phyloP scores from a whole-genome alignment of 495 filamentous ascomycete genomes.

The Xylaria scruposa region DNA sequence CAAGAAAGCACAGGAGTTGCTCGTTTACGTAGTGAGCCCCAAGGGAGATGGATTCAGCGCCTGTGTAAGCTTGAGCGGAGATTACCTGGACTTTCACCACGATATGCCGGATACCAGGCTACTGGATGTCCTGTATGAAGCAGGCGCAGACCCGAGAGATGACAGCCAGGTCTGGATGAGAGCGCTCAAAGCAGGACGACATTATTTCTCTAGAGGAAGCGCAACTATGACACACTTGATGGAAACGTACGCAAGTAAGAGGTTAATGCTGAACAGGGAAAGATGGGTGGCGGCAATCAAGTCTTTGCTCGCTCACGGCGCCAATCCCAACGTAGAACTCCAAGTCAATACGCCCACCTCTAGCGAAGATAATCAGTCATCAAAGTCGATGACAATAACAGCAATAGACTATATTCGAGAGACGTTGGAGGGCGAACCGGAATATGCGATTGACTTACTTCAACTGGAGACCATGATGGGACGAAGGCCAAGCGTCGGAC shows the following conservation, averaged over 20 bases:
- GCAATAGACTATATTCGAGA: constrained; percentile 41
- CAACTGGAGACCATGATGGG: constrained; percentile 41
- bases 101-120: constrained; percentile 43
- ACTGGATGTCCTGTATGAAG: constrained; percentile 36
- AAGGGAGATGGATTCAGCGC: constrained; percentile 41
- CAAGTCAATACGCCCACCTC: constrained; percentile 32
- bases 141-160: constrained; percentile 31
- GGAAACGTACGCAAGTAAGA: constrained; percentile 37
- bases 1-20: constrained; percentile 40
- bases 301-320: constrained; percentile 37
- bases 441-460: constrained; percentile 40
- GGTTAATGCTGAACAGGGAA: constrained; percentile 40
- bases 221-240: constrained; percentile 42
- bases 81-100: constrained; percentile 44
- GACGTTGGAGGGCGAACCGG: constrained; percentile 41
- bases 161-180: constrained; percentile 34
- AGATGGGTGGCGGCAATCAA: constrained; percentile 43
- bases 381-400: constrained; percentile 32
- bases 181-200: constrained; percentile 37
- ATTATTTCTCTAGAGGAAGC: constrained; percentile 43
- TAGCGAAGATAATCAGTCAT: constrained; percentile 35
- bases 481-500: constrained; percentile 36
- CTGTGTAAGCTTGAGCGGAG: constrained; percentile 38
- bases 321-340: constrained; percentile 38
- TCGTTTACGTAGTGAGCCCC: constrained; percentile 37